Percentiles rank a stretch among this genome's conserved stretches.
Evolutionary conservation across 2,329 filamentous ascomycete species (phyloP).

Genomic region (Fonsecaea nubica): DNA sequence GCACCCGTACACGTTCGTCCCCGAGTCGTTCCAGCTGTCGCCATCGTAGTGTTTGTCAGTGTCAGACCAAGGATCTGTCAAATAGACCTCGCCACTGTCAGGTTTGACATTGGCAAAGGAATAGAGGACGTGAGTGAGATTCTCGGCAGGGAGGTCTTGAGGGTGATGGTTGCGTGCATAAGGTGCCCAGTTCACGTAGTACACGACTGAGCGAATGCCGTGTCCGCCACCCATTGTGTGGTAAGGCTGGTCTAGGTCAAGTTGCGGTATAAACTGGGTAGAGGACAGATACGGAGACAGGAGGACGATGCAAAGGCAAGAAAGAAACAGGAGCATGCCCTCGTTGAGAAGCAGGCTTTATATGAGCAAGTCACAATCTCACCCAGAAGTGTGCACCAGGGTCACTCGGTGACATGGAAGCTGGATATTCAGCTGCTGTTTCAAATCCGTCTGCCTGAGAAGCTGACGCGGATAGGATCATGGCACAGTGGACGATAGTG

Average conservation of each 20-base stretch:
- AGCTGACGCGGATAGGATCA: slow-evolving; percentile 2
- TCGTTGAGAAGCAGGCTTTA: neutral
- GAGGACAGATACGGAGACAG: slow-evolving; percentile 43
- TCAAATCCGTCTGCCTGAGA: slow-evolving; percentile 28
- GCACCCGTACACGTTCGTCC: slow-evolving; percentile 77
- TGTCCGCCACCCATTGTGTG: slow-evolving; percentile 34
- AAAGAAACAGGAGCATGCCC: slow-evolving; percentile 14
- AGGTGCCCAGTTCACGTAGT: slow-evolving; percentile 66
- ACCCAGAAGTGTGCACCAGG: neutral
- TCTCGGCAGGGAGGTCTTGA: slow-evolving; percentile 78
- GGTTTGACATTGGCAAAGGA: slow-evolving; percentile 85
- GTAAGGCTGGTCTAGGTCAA: slow-evolving; percentile 3
- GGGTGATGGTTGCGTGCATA: slow-evolving; percentile 86
- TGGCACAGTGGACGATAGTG: neutral
- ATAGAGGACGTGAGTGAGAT: slow-evolving; percentile 88
- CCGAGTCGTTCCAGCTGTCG: slow-evolving; percentile 71
- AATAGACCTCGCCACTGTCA: slow-evolving; percentile 79
- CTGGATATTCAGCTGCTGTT: slow-evolving; percentile 26
- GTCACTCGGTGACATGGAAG: neutral
- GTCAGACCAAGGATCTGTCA: slow-evolving; percentile 74
- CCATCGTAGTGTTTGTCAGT: slow-evolving; percentile 70
- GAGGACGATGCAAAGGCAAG: slow-evolving; percentile 31
- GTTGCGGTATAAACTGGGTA: slow-evolving; percentile 27
- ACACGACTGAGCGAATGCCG: slow-evolving; percentile 48
- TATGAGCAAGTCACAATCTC: slow-evolving; percentile 2